phyloP scores from a whole-genome alignment of 768 basidiomycete genomes.

The Leccinum boreale region DNA sequence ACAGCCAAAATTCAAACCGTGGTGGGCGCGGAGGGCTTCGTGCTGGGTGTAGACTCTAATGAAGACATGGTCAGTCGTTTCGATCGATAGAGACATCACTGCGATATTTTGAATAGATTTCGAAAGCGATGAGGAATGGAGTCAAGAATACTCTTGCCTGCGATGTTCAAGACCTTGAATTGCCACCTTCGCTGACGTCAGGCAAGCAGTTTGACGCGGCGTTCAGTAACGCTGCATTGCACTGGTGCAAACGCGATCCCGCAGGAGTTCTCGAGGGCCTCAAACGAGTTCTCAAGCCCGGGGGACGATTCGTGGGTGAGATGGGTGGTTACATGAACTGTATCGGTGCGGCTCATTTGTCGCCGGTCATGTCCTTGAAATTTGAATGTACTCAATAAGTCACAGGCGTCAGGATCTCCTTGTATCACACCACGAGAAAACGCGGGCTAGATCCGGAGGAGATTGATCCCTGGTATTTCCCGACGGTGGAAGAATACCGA shows the following conservation, averaged over 20 bases:
- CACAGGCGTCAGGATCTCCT: constrained; percentile 56
- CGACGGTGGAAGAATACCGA: constrained; percentile 63
- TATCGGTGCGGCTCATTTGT: constrained; percentile 42
- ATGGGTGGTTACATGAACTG: constrained; percentile 77
- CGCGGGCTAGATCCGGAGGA: constrained; percentile 55
- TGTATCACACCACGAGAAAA: constrained; percentile 50
- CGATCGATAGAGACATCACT: not conserved
- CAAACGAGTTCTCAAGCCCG: constrained; percentile 59
- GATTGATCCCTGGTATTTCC: constrained; percentile 85
- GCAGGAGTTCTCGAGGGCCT: constrained; percentile 57
- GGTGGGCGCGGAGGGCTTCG: constrained; percentile 50
- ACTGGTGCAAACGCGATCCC: constrained; percentile 84
- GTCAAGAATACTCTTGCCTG: constrained; percentile 45
- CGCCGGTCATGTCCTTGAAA: constrained; percentile 1
- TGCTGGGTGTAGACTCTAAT: constrained; percentile 70
- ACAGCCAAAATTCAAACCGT: constrained; percentile 53
- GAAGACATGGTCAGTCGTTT: constrained; percentile 62
- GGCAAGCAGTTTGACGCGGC: constrained; percentile 62
- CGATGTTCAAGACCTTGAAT: constrained; percentile 49
- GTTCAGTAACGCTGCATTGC: constrained; percentile 77
- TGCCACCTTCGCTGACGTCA: constrained; percentile 29
- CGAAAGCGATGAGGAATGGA: constrained; percentile 47
- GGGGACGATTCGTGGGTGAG: constrained; percentile 72
- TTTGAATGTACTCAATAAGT: not conserved
- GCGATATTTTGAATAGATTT: constrained; percentile 40